Base-by-base conservation (phyloP, 192 early-diverging fungal genomes). In the Coemansia sp. region DNA sequence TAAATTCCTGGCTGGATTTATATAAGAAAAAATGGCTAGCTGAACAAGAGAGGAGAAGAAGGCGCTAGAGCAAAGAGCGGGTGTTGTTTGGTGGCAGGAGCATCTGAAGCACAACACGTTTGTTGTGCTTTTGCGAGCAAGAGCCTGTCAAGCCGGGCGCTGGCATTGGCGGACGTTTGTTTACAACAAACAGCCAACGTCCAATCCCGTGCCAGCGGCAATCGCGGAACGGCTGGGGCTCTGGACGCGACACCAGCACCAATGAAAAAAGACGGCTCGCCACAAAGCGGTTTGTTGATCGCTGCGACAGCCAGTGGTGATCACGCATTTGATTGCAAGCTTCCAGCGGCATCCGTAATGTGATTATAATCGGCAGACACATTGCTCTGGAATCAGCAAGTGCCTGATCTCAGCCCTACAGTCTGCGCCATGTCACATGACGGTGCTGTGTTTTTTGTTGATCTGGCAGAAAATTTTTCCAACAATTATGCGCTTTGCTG, bases 1-100 rank as follows among this genome's bases (percentile, higher is more conserved):
- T 13, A 59, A 59, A 59, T 41, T 59, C 37, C 19, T 22, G 12
- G 51, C 51, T 22, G 51, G 25, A 54, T 54, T 54, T 54, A 54
- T 54, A 54, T 54, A 54, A 25, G 20, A 54, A 54, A 54, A 32
- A 32, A 48, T 48, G n/a, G 46, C 57, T 39, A 25, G 51, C 6
- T 42, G 39, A 38, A 59, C 39, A 41, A 59, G 57, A 59, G 39
- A 56, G 39, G 16, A 59, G 57, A 59, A 22, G 16, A 41, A 40
- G 46, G 39, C 32, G 57, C 16, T 5, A 10, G 5, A 38, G 57
- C 57, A 25, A 2, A 54, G 17, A 50, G 44, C 44, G 7, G 44
- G 44, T 45, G 44, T 14, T 45, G 32, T 32, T 32, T 32, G 44
- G 44, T 14, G 13, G 44, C 44, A 45, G 7, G 44, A 45, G 44